Percentiles rank a stretch among this genome's conserved stretches.
Conservation (phyloP, 305 asterid genomes). For the Fraxinus paxiana region DNA sequence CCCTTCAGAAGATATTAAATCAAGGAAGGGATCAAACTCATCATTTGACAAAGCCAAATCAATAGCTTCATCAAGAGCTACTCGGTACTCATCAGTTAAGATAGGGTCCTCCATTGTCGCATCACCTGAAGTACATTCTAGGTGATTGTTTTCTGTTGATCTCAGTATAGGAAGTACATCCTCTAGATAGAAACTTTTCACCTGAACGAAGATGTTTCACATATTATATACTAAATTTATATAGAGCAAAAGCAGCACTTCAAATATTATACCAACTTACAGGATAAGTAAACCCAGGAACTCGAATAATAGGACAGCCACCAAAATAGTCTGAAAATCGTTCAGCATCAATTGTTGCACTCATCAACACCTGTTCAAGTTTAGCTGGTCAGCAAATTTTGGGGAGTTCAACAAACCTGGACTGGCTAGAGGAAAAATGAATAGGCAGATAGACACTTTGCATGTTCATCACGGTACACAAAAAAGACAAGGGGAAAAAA, state of each 20-base stretch:
- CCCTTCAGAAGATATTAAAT: conserved; percentile 59
- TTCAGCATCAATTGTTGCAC: conserved; percentile 94
- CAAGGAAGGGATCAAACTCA: conserved; percentile 72
- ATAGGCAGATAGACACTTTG: conserved; percentile 7
- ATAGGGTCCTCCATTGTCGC: conserved; percentile 34
- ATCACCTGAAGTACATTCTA: conserved; percentile 21
- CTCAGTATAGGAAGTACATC: conserved; percentile 67
- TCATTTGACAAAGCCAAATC: conserved; percentile 59
- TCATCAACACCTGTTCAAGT: conserved; percentile 74
- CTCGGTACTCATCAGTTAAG: conserved; percentile 51
- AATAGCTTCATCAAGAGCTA: conserved; percentile 80
- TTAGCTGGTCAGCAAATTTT: conserved; percentile 26
- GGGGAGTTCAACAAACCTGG: conserved; percentile 8
- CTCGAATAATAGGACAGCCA: conserved; percentile 83
- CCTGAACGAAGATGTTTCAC: conserved; percentile 46
- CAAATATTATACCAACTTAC: conserved; percentile 35
- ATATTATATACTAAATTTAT: conserved; percentile 20
- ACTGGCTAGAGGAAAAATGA: conserved; percentile 1
- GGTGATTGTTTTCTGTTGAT: conserved; percentile 39
- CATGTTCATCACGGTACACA: conserved; percentile 1
- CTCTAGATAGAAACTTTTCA: conserved; percentile 66
- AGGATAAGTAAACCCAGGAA: conserved; percentile 91
- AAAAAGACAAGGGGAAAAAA: conserved; percentile 21
- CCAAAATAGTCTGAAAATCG: conserved; percentile 82
- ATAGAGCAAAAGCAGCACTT: conserved; percentile 2